Conservation (phyloP, 352 stramenopile genomes). For the Peronospora farinosa region DNA sequence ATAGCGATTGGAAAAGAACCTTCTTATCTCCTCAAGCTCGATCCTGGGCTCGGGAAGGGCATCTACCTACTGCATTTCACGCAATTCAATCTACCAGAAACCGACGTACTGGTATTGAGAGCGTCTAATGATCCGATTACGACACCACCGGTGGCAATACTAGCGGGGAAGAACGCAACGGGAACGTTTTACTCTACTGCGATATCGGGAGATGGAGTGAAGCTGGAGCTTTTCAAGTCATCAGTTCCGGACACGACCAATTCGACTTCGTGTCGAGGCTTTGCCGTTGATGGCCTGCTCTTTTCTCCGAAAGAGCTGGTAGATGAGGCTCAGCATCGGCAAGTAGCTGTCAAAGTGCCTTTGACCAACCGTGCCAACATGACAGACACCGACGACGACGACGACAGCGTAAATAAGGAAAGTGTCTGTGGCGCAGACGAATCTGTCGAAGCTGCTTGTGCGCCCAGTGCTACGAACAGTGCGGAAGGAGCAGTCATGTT, state of each 20-base stretch:
- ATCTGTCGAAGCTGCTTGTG: slow-evolving; percentile 59
- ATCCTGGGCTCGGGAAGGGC: slow-evolving; percentile 41
- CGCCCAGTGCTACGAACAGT: slow-evolving; percentile 28
- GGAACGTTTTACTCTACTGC: slow-evolving; percentile 49
- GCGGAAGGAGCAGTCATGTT: slow-evolving; percentile 33
- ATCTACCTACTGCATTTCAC: slow-evolving; percentile 61
- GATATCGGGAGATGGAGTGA: slow-evolving; percentile 37
- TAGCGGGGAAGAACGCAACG: slow-evolving; percentile 44
- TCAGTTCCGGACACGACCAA: slow-evolving; percentile 3
- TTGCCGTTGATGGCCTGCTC: slow-evolving; percentile 42
- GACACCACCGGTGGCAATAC: slow-evolving; percentile 10
- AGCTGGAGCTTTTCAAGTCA: slow-evolving; percentile 41
- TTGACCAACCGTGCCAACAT: slow-evolving; percentile 12
- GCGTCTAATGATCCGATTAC: slow-evolving; percentile 19
- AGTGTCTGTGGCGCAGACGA: slow-evolving; percentile 65
- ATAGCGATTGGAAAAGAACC: slow-evolving; percentile 10
- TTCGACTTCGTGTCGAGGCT: slow-evolving; percentile 36
- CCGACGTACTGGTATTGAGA: slow-evolving; percentile 45
- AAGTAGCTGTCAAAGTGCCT: slow-evolving; percentile 23
- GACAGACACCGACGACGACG: slow-evolving; percentile 8
- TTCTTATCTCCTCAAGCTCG: slow-evolving; percentile 42
- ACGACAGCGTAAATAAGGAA: slow-evolving; percentile 32
- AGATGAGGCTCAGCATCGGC: slow-evolving; percentile 14
- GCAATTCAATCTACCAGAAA: slow-evolving; percentile 41
- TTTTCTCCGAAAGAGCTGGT: slow-evolving; percentile 37